Evolutionary conservation across 768 basidiomycete species (phyloP).

Genomic region (Lactarius vividus): DNA sequence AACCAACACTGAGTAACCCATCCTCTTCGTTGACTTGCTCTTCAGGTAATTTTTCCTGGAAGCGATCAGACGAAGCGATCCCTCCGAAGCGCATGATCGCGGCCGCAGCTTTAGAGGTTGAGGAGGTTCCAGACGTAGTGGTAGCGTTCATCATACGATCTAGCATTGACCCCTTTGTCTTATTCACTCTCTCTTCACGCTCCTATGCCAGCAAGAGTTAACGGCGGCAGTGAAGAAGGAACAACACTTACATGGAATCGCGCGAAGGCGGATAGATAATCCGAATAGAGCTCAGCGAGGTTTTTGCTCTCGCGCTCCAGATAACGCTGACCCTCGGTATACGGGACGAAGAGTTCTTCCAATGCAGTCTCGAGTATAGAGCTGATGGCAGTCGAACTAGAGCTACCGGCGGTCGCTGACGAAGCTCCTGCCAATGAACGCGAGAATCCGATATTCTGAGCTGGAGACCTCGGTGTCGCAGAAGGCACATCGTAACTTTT

Average conservation of each 20-base stretch:
- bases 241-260: constrained; percentile 75
- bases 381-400: constrained; percentile 55
- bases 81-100: constrained; percentile 89
- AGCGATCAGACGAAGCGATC: constrained; percentile 51
- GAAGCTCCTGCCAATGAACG: constrained; percentile 45
- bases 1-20: constrained; percentile 68
- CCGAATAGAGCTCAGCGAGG: constrained; percentile 73
- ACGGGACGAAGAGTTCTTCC: constrained; percentile 95
- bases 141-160: constrained; percentile 89
- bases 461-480: constrained; percentile 58
- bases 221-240: neutral
- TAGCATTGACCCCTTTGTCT: constrained; percentile 73
- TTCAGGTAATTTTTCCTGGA: constrained; percentile 53
- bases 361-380: constrained; percentile 92
- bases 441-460: constrained; percentile 61
- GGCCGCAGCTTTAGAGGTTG: constrained; percentile 78
- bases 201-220: constrained; percentile 37
- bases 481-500: constrained; percentile 86
- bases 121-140: constrained; percentile 53
- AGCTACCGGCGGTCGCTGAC: constrained; percentile 43
- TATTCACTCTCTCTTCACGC: constrained; percentile 46
- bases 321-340: constrained; percentile 88
- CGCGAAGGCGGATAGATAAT: constrained; percentile 69
- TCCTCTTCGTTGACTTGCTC: constrained; percentile 79
- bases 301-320: constrained; percentile 89